These are phyloP conservation scores for Cystobasidium slooffiae DNA, from an alignment of 1,284 basidiomycete species.

Conservation along the genomic window DNA sequence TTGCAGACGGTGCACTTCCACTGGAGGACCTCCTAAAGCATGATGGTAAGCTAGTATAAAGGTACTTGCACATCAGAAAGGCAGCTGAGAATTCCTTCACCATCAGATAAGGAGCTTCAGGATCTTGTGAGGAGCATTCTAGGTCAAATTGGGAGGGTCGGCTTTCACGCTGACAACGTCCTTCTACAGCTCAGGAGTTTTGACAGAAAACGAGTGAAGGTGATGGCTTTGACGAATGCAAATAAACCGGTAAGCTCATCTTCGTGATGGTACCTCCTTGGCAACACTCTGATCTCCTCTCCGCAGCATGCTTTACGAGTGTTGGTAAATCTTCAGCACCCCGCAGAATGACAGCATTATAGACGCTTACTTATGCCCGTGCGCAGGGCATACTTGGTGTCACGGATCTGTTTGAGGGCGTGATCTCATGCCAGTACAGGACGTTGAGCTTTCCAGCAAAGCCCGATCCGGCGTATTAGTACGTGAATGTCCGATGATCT, in stretches of 20 bases:
- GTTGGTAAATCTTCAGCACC: neutral
- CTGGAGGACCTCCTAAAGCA: slow-evolving; percentile 30
- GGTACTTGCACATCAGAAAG: neutral
- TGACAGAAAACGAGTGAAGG: slow-evolving; percentile 35
- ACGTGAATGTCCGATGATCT: neutral
- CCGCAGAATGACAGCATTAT: neutral
- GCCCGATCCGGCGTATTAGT: slow-evolving; percentile 42
- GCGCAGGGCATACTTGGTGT: slow-evolving; percentile 37
- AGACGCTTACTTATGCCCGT: neutral
- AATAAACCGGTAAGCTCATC: slow-evolving; percentile 26
- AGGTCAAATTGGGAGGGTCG: neutral
- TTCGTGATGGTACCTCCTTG: neutral
- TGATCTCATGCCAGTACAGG: slow-evolving; percentile 37
- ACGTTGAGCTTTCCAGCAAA: slow-evolving; percentile 36
- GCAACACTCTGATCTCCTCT: neutral
- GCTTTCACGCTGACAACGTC: neutral
- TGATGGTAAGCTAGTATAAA: neutral
- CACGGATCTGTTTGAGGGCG: slow-evolving; percentile 39
- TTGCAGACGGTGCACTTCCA: slow-evolving; percentile 29
- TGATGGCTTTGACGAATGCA: slow-evolving; percentile 43
- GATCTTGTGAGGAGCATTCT: slow-evolving; percentile 15
- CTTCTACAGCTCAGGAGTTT: slow-evolving; percentile 19
- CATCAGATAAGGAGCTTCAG: slow-evolving; percentile 34
- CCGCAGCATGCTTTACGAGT: slow-evolving; percentile 34
- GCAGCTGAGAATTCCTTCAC: neutral